A percentile compares a stretch with the other conserved stretches of the same genome.
Conservation (phyloP, 257 asterid species). For the Solanum boliviense region DNA sequence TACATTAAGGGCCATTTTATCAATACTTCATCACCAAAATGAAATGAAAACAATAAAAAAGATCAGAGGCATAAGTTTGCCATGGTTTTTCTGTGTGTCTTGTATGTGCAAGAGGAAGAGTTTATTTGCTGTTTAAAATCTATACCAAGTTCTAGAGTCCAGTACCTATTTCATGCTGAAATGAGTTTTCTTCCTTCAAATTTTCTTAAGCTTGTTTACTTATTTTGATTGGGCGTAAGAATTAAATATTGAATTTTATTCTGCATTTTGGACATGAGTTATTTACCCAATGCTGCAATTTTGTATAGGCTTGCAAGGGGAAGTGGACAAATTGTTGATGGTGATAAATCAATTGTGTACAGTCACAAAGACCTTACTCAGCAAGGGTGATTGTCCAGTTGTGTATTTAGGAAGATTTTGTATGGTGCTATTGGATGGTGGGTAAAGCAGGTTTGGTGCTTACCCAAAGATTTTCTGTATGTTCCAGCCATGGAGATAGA, state of each 20-base stretch:
- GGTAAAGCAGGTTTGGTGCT: not conserved
- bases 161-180: not conserved
- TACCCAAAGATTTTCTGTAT: not conserved
- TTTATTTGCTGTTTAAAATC: not conserved
- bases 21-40: not conserved
- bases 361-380: conserved; percentile 34
- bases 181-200: too few species aligned
- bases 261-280: not conserved
- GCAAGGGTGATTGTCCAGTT: not conserved
- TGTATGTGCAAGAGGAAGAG: not conserved
- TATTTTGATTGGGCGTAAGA: not conserved
- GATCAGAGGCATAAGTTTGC: not conserved
- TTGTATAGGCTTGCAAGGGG: conserved; percentile 41
- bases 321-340: conserved; percentile 39
- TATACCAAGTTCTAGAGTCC: not conserved
- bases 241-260: not conserved
- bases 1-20: not conserved
- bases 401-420: not conserved
- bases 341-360: conserved; percentile 29
- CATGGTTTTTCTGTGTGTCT: not conserved
- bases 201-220: not conserved
- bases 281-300: not conserved
- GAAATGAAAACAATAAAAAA: not conserved
- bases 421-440: not conserved
- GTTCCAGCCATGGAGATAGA: not conserved